Evolutionary conservation across 768 basidiomycete species (phyloP), one percentile per base, ranked within the genome.

Genomic region (Suillus luteus): DNA sequence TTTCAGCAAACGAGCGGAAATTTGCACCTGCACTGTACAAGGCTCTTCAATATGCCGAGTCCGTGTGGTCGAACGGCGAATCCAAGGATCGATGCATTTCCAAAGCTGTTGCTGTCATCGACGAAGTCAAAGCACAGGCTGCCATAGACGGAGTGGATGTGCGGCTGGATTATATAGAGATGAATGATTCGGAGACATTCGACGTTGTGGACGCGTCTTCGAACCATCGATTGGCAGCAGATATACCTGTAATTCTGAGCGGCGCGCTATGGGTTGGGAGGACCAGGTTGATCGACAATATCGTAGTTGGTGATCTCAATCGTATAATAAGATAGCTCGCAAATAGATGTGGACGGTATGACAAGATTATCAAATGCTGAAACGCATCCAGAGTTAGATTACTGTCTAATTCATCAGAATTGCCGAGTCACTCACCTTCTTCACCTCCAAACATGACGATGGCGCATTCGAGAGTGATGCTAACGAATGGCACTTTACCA

Each of bases 201-300:
- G 86, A 90, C 24, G 79, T 85, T 2, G 64, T 96, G 31, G 77
- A 80, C 55, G 64, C 75, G 17, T 69, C 64, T 46, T 60, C 64
- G 22, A 72, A 70, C 60, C 75, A 66, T 63, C 67, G 67, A n/a
- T 73, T 75, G 5, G 69, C 68, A 7, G 67, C 71, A 15, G 72
- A 72, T 65, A 72, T 74, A 65, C 22, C 71, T 65, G 86, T 90
- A 37, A 85, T 97, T 24, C 69, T 98, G 59, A 96, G 94, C 65
- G 95, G 94, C 2, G 95, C 93, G 35, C 70, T 96, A 66, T 91
- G 90, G 84, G 85, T 96, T 2, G 93, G 93, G 46, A 84, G 82
- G 72, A 98, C 95, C 46, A 83, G 96, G 67, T 74, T 99, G 68
- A 98, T 99, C 49, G 96, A 99, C 76, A 99, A 99, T 73, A 75